Evolutionary conservation across 2,329 filamentous ascomycete species (phyloP).

Genomic region (Ophiocordyceps polyrhachis-furcata): DNA sequence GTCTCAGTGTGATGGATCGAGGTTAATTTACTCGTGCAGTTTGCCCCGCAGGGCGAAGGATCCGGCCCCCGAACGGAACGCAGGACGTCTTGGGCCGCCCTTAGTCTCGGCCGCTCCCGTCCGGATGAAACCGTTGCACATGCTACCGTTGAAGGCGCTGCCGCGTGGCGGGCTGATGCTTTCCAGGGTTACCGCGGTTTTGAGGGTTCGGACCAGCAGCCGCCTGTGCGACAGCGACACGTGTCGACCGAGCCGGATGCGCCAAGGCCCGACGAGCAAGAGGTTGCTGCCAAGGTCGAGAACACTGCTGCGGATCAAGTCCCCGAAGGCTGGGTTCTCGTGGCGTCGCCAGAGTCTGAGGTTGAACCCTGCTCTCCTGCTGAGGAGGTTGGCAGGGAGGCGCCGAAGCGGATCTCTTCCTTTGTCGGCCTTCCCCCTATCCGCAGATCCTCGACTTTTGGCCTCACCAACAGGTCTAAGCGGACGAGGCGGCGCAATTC

Average conservation of each 20-base stretch:
- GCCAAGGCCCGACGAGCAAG: background rate
- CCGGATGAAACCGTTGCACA: slow-evolving; percentile 8
- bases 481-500: slow-evolving; percentile 16
- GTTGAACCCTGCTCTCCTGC: background rate
- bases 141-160: slow-evolving; percentile 6
- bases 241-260: background rate
- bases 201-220: background rate
- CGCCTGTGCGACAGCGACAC: background rate
- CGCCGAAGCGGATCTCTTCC: slow-evolving; percentile 25
- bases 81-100: slow-evolving; percentile 25
- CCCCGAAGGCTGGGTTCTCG: slow-evolving; percentile 14
- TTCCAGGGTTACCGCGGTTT: slow-evolving; percentile 2
- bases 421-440: slow-evolving; percentile 41
- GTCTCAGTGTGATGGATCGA: slow-evolving; percentile 7
- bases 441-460: slow-evolving; percentile 37
- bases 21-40: slow-evolving; percentile 14
- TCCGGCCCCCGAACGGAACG: slow-evolving; percentile 18
- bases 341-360: slow-evolving; percentile 7
- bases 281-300: background rate
- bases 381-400: slow-evolving; percentile 3
- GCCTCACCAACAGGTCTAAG: slow-evolving; percentile 16
- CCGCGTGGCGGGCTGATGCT: background rate
- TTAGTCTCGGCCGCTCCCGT: slow-evolving; percentile 18
- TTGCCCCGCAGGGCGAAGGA: slow-evolving; percentile 15
- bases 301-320: background rate